Percentiles rank a stretch among this genome's conserved stretches.
These are phyloP conservation scores for Penicillium macrosclerotiorum DNA, from an alignment of 495 filamentous ascomycete species.

Conservation along the genomic window DNA sequence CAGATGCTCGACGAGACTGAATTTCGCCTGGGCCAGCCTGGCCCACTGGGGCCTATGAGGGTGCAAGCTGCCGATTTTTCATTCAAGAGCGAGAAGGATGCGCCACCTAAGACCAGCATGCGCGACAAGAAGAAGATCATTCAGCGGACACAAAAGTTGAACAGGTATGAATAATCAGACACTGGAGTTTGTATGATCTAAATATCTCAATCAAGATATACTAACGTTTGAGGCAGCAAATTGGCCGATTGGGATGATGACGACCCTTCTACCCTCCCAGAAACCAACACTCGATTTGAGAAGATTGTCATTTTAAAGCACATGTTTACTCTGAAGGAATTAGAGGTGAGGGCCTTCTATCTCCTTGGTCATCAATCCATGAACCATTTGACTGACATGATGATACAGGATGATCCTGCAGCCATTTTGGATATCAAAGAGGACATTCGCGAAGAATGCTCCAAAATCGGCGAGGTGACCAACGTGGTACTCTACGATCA, in stretches of 20 bases:
- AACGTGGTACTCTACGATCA: slow-evolving; percentile 88
- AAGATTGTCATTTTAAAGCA: slow-evolving; percentile 86
- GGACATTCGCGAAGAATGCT: slow-evolving; percentile 87
- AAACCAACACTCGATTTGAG: slow-evolving; percentile 62
- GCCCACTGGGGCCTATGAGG: slow-evolving; percentile 62
- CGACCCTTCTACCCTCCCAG: slow-evolving; percentile 59
- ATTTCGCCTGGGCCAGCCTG: slow-evolving; percentile 63
- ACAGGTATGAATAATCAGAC: slow-evolving; percentile 50
- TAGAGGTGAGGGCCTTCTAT: slow-evolving; percentile 48
- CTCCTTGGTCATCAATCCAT: background rate
- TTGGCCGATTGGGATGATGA: slow-evolving; percentile 93
- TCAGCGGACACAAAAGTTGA: slow-evolving; percentile 80
- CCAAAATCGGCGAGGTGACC: slow-evolving; percentile 82
- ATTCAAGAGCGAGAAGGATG: slow-evolving; percentile 73
- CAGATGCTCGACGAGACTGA: slow-evolving; percentile 88
- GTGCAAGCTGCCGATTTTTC: slow-evolving; percentile 83
- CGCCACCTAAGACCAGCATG: slow-evolving; percentile 51
- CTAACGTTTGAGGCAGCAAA: slow-evolving; percentile 55
- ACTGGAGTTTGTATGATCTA: background rate
- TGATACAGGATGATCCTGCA: slow-evolving; percentile 66
- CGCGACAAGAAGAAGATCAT: slow-evolving; percentile 82
- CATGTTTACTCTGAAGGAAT: slow-evolving; percentile 88
- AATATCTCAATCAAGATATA: background rate
- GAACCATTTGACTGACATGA: slow-evolving; percentile 21
- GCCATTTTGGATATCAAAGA: slow-evolving; percentile 89